A percentile compares a stretch with the other conserved stretches of the same genome.
Conservation (phyloP, 345 rosid genomes). For the Gossypium longicalyx region DNA sequence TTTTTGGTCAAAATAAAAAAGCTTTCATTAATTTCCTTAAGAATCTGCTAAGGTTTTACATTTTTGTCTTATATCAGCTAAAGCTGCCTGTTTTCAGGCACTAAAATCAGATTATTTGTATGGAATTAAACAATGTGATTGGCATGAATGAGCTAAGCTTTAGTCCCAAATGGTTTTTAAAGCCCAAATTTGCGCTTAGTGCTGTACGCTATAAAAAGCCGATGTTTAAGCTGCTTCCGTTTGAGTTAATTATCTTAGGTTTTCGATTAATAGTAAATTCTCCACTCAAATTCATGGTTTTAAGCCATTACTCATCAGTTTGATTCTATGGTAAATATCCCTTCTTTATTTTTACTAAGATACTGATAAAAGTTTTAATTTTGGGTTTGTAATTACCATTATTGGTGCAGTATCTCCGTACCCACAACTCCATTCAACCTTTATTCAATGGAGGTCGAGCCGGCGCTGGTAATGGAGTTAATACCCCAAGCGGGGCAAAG, state of each 20-base stretch:
- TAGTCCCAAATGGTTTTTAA: background rate
- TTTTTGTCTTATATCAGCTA: constrained; percentile 20
- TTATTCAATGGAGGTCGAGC: constrained; percentile 56
- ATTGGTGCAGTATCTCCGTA: constrained; percentile 61
- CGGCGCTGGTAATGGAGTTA: constrained; percentile 42
- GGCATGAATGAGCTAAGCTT: background rate
- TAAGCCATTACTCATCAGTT: no score
- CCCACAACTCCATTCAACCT: constrained; percentile 82
- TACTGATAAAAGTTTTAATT: no score
- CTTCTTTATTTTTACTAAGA: no score
- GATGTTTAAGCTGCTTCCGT: no score
- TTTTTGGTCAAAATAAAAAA: background rate
- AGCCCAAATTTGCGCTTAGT: no score
- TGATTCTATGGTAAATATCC: no score
- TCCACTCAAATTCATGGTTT: no score
- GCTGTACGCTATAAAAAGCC: no score
- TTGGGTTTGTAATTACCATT: background rate
- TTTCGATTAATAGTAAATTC: no score
- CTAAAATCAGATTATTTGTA: background rate
- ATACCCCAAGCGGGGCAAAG: constrained; percentile 62
- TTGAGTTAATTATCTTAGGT: no score
- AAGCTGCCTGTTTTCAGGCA: constrained; percentile 12
- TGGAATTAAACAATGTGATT: background rate
- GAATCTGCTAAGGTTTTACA: constrained; percentile 17
- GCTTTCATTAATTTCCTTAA: background rate